phyloP scores from a whole-genome alignment of 495 filamentous ascomycete species.

The Bacidia rubella region DNA sequence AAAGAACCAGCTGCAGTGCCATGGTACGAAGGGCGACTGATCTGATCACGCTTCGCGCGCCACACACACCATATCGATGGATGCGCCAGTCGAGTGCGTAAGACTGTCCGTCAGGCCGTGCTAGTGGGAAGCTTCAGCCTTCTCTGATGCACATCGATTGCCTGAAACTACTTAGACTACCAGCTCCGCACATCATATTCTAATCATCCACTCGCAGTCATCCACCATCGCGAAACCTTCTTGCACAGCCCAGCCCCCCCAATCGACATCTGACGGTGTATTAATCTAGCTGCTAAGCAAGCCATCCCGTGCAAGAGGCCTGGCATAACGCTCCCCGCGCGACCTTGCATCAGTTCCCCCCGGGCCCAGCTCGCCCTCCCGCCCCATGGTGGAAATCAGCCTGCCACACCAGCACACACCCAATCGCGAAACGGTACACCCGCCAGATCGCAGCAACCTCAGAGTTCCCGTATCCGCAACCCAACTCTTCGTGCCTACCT shows the following conservation, averaged over 20 bases:
- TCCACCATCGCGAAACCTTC: not conserved
- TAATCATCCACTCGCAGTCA: not conserved
- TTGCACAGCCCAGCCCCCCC: not conserved
- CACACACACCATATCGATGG: not conserved
- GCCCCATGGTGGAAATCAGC: slow-evolving; percentile 1
- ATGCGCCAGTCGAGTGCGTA: not conserved
- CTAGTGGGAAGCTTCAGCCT: not conserved
- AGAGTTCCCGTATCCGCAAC: slow-evolving; percentile 13
- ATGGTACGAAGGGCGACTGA: no score
- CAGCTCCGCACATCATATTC: not conserved
- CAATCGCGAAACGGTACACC: slow-evolving; percentile 16
- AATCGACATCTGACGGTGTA: not conserved
- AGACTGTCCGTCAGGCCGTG: slow-evolving; percentile 5
- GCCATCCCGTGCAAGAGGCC: not conserved
- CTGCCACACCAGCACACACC: slow-evolving; percentile 10
- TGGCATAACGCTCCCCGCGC: slow-evolving; percentile 11
- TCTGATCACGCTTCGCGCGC: not conserved
- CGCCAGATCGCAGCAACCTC: slow-evolving; percentile 12
- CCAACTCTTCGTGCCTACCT: not conserved
- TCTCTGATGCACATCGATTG: slow-evolving; percentile 10
- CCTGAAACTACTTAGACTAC: slow-evolving; percentile 16
- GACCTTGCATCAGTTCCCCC: slow-evolving; percentile 16
- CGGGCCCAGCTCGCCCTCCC: slow-evolving; percentile 5
- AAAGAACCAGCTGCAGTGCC: no score
- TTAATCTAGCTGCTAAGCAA: not conserved